A percentile compares a stretch with the other conserved stretches of the same genome.
phyloP scores from a whole-genome alignment of 768 basidiomycete genomes.

The Udeniomyces megalosporus region DNA sequence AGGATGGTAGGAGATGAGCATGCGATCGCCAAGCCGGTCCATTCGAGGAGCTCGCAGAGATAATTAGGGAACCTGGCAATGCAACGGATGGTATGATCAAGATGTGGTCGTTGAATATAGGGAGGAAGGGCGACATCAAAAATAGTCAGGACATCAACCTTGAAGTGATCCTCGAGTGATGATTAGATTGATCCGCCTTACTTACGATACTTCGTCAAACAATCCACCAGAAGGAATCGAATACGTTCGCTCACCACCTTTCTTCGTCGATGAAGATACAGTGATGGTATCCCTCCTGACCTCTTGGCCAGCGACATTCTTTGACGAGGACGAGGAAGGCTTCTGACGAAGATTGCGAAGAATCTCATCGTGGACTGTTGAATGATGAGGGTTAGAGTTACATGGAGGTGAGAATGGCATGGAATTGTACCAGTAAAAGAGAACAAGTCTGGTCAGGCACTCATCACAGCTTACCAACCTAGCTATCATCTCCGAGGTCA shows the following conservation, averaged over 20 bases:
- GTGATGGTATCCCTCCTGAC: not conserved
- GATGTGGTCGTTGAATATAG: not conserved
- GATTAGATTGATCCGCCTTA: too few relatives aligned
- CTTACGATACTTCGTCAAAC: not conserved
- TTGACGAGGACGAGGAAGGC: not conserved
- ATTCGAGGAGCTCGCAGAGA: not conserved
- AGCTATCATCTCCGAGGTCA: too few relatives aligned
- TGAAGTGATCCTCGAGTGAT: too few relatives aligned
- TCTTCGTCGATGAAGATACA: not conserved
- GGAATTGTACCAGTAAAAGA: too few relatives aligned
- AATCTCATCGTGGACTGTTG: not conserved
- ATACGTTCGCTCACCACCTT: not conserved
- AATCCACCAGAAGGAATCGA: not conserved
- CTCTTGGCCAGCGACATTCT: not conserved
- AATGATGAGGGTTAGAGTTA: too few relatives aligned
- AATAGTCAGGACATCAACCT: too few relatives aligned
- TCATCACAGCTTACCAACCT: too few relatives aligned
- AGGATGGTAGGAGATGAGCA: not conserved
- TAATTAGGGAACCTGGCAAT: not conserved
- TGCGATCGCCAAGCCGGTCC: not conserved
- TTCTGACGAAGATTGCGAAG: not conserved
- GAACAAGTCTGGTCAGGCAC: too few relatives aligned
- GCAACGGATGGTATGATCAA: not conserved
- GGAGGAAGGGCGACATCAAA: too few relatives aligned
- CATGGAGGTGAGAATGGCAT: not conserved